Percentiles rank a stretch among this genome's conserved stretches.
These are phyloP conservation scores for Mollisia scopiformis DNA, from an alignment of 2,329 filamentous ascomycete genomes.

Conservation along the genomic window DNA sequence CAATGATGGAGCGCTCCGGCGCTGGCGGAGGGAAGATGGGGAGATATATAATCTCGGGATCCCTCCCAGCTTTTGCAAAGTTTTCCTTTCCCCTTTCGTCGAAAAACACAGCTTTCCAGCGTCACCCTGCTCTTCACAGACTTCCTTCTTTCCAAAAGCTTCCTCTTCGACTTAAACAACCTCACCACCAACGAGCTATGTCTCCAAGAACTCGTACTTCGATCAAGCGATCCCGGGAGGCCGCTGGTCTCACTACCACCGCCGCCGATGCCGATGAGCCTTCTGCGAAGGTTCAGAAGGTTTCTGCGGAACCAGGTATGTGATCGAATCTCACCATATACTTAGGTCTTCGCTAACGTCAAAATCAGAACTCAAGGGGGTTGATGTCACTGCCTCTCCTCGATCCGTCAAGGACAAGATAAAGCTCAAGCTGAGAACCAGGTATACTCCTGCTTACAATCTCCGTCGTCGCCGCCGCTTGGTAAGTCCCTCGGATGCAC, in stretches of 20 bases:
- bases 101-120: not conserved
- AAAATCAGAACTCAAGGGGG: not conserved
- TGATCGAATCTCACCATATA: too few relatives aligned
- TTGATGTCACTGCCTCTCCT: not conserved
- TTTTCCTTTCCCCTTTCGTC: not conserved
- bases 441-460: not conserved
- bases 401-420: not conserved
- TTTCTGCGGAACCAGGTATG: not conserved
- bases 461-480: not conserved
- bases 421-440: not conserved
- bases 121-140: not conserved
- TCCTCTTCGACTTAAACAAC: not conserved
- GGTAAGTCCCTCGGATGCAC: not conserved
- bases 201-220: not conserved
- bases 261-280: not conserved
- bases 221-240: not conserved
- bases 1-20: not conserved
- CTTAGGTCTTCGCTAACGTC: not conserved
- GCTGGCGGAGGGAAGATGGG: not conserved
- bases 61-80: constrained; percentile 2
- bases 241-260: not conserved
- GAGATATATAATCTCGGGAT: not conserved
- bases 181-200: not conserved
- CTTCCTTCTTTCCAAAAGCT: not conserved
- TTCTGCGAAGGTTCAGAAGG: not conserved